These are phyloP conservation scores for Cyclotella cryptica DNA, from an alignment of 108 stramenopile genomes.

Conservation along the genomic window DNA sequence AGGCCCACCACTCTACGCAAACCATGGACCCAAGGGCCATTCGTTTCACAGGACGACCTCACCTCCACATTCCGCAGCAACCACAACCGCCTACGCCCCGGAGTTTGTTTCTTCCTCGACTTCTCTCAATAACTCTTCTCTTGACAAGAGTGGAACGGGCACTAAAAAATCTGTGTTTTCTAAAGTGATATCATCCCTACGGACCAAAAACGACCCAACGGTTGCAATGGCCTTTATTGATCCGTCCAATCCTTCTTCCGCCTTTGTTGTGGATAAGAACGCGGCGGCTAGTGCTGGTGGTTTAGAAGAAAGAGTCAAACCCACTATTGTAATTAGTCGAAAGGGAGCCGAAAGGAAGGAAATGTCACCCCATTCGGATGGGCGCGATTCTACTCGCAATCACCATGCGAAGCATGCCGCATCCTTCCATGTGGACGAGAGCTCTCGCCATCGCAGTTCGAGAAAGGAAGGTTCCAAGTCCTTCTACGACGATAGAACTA, in stretches of 20 bases:
- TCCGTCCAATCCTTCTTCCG: slow-evolving; percentile 27
- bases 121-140: slow-evolving; percentile 3
- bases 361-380: no score
- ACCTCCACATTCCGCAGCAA: slow-evolving; percentile 7
- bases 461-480: slow-evolving; percentile 18
- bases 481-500: slow-evolving; percentile 6
- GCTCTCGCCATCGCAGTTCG: neutral
- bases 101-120: neutral
- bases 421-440: slow-evolving; percentile 4
- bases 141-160: neutral
- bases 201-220: slow-evolving; percentile 26
- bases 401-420: no score
- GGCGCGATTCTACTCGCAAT: no score
- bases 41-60: neutral
- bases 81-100: neutral
- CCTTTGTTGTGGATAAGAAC: slow-evolving; percentile 31
- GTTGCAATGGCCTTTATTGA: slow-evolving; percentile 38
- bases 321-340: slow-evolving; percentile 16
- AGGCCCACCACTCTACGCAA: neutral
- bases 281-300: neutral
- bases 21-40: neutral
- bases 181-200: slow-evolving; percentile 40
- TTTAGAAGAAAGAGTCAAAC: slow-evolving; percentile 11
- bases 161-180: slow-evolving; percentile 39
- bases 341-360: slow-evolving; percentile 18